A percentile compares a stretch with the other conserved stretches of the same genome.
These are phyloP conservation scores for carrot (Daucus carota) DNA, from an alignment of 129 eudicot species.

Conservation along the genomic window DH1_v3.0 NC_030383.2:36744001-36744500, in stretches of 20 bases:
- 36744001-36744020: constrained; percentile 5
- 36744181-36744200: constrained; percentile 70
- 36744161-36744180: not conserved
- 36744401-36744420: constrained; percentile 19
- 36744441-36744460: constrained; percentile 43
- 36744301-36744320: constrained; percentile 81
- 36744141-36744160: not conserved
- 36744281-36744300: constrained; percentile 92
- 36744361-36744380: constrained; percentile 38
- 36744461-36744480: constrained; percentile 41
- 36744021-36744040: not conserved
- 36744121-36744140: too few relatives aligned
- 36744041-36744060: not conserved
- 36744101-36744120: not conserved
- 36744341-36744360: constrained; percentile 31
- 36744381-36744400: constrained; percentile 54
- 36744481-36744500: constrained; percentile 12
- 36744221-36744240: constrained; percentile 57
- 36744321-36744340: constrained; percentile 48
- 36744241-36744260: constrained; percentile 76
- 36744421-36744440: constrained; percentile 14
- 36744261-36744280: constrained; percentile 95
- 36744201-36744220: constrained; percentile 56
- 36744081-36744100: constrained; percentile 3
- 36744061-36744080: not conserved